Base-by-base conservation (phyloP, 495 filamentous ascomycete species). In the Neurospora sp. region DNA sequence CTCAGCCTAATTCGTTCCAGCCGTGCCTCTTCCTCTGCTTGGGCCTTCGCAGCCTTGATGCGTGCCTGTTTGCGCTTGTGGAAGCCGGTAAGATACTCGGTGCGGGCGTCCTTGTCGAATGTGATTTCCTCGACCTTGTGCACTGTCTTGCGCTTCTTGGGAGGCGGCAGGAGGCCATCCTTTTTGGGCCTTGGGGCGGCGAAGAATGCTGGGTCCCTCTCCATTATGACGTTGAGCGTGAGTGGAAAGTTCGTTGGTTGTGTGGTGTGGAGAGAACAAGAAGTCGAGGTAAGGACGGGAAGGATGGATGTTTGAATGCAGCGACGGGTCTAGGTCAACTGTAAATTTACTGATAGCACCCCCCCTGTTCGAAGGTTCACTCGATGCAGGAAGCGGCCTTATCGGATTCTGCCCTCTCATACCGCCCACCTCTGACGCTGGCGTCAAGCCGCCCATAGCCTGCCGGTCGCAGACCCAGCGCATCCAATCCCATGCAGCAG, bases 51-150 rank as follows among this genome's bases (percentile, higher is more conserved):
- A 83, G 91, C 85, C 82, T 95, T 95, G 72, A 88, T 88, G 23
- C 96, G 88, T 77, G 91, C 89, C 71, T 91, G 83, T 81, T 99
- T 99, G 79, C 96, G 91, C 86, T 97, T 98, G 84, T 93, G 95
- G 83, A 99, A 99, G 5, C 96, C 96, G 8, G 93, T 97, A 44
- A 99, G 87, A 77, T 92, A 99, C 75, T 98, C 92, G 75, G 90
- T 86, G 70, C 96, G 89, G 54, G 90, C 90, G 66, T 85, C 84
- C 69, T 85, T 78, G 83, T 98, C 95, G 82, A 98, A 98, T 54
- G 85, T 90, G 81, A 99, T 91, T 78, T 94, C 92, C 76, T 92
- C 92, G 71, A 92, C 84, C 46, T 86, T 83, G 72, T 85, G 83
- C 4, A 79, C 78, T n/a, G 79, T 78, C 81, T 92, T 94, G 71